Evolutionary conservation across 257 asterid species (phyloP).

Genomic region (Penstemon davidsonii): DNA sequence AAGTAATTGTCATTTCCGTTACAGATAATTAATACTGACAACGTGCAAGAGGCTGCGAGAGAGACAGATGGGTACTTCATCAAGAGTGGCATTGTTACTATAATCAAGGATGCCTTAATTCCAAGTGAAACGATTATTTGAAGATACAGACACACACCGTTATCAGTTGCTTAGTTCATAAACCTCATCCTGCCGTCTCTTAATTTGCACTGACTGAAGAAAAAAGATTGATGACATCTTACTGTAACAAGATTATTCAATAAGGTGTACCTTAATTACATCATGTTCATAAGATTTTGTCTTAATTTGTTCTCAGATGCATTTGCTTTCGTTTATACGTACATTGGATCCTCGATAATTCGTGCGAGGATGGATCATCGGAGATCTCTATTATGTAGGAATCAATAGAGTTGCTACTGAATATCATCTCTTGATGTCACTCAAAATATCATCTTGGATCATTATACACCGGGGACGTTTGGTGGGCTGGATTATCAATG

Average conservation of each 20-base stretch:
- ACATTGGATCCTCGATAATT: too few species aligned
- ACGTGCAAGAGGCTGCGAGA: constrained; percentile 71
- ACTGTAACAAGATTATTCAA: neutral
- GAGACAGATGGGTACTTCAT: constrained; percentile 73
- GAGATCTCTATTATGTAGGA: too few species aligned
- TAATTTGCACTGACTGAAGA: neutral
- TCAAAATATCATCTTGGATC: too few species aligned
- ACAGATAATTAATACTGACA: constrained; percentile 57
- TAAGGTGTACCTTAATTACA: constrained; percentile 1
- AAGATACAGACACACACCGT: constrained; percentile 7
- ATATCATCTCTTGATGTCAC: too few species aligned
- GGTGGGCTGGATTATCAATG: too few species aligned
- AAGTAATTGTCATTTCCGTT: neutral
- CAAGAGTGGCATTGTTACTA: constrained; percentile 65
- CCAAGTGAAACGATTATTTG: constrained; percentile 57
- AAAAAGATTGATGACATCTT: neutral
- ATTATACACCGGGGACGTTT: too few species aligned
- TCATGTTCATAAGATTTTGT: neutral
- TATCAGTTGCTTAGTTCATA: constrained; percentile 12
- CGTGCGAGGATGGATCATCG: too few species aligned
- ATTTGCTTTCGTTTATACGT: neutral
- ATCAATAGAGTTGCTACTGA: too few species aligned
- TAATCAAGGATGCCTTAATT: constrained; percentile 63
- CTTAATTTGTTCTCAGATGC: neutral
- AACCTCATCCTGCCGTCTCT: neutral